A percentile compares a stretch with the other conserved stretches of the same genome.
These are phyloP conservation scores for Anthracocystis setariae DNA, from an alignment of 1,284 basidiomycete species.

Conservation along the genomic window DNA sequence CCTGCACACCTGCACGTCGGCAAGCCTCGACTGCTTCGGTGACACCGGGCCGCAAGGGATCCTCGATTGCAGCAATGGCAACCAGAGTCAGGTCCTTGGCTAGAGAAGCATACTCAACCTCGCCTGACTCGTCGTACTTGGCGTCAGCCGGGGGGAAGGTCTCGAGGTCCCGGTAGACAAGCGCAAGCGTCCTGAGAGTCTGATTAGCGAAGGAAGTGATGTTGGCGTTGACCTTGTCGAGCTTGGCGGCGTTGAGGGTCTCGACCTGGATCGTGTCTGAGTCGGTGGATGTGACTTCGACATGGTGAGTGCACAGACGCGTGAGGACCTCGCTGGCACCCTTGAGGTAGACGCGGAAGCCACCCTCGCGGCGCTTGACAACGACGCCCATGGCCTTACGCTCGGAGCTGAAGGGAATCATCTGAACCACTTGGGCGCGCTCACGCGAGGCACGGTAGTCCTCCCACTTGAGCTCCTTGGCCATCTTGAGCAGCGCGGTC, in stretches of 20 bases:
- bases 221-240: constrained; percentile 84
- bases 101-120: constrained; percentile 78
- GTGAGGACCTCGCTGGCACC: constrained; percentile 93
- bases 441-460: constrained; percentile 79
- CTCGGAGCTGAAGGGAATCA: constrained; percentile 94
- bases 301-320: constrained; percentile 77
- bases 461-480: constrained; percentile 85
- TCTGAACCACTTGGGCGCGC: constrained; percentile 78
- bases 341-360: constrained; percentile 83
- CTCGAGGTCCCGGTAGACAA: constrained; percentile 89
- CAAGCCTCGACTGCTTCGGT: constrained; percentile 86
- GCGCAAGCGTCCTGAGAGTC: constrained; percentile 87
- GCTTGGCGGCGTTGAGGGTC: constrained; percentile 71
- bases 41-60: constrained; percentile 90
- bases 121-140: constrained; percentile 70
- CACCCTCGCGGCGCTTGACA: constrained; percentile 74
- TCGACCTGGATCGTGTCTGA: constrained; percentile 66
- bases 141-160: constrained; percentile 79
- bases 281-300: constrained; percentile 73
- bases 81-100: constrained; percentile 83
- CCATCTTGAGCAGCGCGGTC: constrained; percentile 88
- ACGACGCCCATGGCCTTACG: constrained; percentile 97
- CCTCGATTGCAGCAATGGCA: constrained; percentile 91
- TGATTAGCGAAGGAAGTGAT: constrained; percentile 98
- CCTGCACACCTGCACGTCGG: constrained; percentile 85